Base-by-base conservation (phyloP, 2,329 filamentous ascomycete species). In the Dothistroma septosporum region DNA sequence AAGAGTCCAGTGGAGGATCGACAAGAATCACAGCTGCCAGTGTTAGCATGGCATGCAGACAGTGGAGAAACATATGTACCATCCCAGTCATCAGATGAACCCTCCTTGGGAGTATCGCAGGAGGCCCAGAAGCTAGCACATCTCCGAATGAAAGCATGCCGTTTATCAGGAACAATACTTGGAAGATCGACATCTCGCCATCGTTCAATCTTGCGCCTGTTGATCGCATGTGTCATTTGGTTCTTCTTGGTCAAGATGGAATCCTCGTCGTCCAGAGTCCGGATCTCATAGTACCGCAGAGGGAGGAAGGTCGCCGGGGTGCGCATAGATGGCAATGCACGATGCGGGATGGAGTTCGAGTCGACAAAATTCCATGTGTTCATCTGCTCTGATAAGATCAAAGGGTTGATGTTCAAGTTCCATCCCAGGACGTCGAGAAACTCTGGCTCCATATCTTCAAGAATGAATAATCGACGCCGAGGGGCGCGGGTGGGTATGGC, bases 321-420 rank as follows among this genome's bases (percentile, higher is more conserved):
- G 2, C 55, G 58, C 57, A 69, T 58, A 19, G 67, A 69, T 0
- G 67, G 67, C 7, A 70, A 49, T 22, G 60, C 60, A 28, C 67
- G 61, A 49, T 64, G 56, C 7, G 65, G 63, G 5, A 66, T 63
- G 4, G 66, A 66, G 28, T 59, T 58, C 1, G 64, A 66, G 22
- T 68, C 65, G 3, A 66, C 64, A 22, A 62, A 69, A 46, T 67
- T 69, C 66, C 64, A 56, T 32, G 68, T 67, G 28, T 70, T 67
- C 64, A 67, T 68, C 41, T 70, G 68, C 28, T 65, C 64, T 21
- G 61, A 65, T 44, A 70, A 68, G 3, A 70, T 64, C 1, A 68
- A 35, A 10, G 66, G 68, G 32, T 69, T 64, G 1, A 68, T 59
- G 1, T 61, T 64, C 4, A 70, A 55, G 22, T 63, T 58, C 12